phyloP scores from a whole-genome alignment of 2,329 filamentous ascomycete species.

The Pseudogymnoascus sp. region DNA sequence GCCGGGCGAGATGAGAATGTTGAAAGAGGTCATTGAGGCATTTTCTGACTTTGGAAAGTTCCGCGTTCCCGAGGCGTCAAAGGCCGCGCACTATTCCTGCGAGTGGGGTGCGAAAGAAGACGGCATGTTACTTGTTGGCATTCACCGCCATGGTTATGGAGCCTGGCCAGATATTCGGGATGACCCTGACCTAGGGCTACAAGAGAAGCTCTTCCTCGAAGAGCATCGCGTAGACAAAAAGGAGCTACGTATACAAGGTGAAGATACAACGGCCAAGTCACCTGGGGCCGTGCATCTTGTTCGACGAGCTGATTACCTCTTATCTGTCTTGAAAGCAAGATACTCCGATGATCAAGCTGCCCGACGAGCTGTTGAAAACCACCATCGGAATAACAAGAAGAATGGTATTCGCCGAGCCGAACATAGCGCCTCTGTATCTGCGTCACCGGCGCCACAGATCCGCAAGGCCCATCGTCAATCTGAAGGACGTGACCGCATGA shows the following conservation, averaged over 20 bases:
- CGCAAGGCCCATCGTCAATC: conserved; percentile 33
- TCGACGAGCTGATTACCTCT: conserved; percentile 84
- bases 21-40: conserved; percentile 65
- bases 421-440: conserved; percentile 52
- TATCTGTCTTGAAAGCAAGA: conserved; percentile 85
- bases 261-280: conserved; percentile 68
- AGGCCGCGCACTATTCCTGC: conserved; percentile 84
- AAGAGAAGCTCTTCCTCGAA: conserved; percentile 90
- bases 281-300: conserved; percentile 97
- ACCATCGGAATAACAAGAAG: conserved; percentile 92
- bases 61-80: conserved; percentile 83
- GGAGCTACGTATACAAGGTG: conserved; percentile 73
- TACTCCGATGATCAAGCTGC: conserved; percentile 69
- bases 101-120: conserved; percentile 90
- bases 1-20: conserved; percentile 76
- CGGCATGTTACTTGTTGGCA: conserved; percentile 92
- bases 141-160: conserved; percentile 88
- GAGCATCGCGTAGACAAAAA: conserved; percentile 98
- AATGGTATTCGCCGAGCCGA: conserved; percentile 54
- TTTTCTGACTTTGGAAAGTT: conserved; percentile 68
- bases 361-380: conserved; percentile 78
- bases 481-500: conserved; percentile 41
- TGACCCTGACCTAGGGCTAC: conserved; percentile 75
- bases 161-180: conserved; percentile 94
- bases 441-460: conserved; percentile 59